A percentile compares a stretch with the other conserved stretches of the same genome.
phyloP scores from a whole-genome alignment of 768 basidiomycete genomes.

The Porphyrellus cyaneotinctus region DNA sequence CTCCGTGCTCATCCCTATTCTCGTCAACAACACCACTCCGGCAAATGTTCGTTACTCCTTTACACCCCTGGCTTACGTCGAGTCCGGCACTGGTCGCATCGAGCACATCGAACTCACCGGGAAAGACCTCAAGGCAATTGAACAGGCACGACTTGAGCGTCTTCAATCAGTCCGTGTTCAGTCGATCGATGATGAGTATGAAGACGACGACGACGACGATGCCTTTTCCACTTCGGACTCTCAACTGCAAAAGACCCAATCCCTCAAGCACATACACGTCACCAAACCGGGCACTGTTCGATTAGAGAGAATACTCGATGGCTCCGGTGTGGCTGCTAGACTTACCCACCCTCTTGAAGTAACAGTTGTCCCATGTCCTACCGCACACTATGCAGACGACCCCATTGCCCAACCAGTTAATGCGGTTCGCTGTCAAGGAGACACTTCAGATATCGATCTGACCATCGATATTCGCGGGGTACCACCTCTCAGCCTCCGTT shows the following conservation, averaged over 20 bases:
- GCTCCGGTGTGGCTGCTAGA: conserved; percentile 67
- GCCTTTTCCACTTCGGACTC: conserved; percentile 35
- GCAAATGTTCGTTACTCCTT: conserved; percentile 68
- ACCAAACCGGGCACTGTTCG: conserved; percentile 70
- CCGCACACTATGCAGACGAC: conserved; percentile 55
- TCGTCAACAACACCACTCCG: conserved; percentile 88
- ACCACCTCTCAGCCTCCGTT: conserved; percentile 72
- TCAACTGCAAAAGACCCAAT: conserved; percentile 69
- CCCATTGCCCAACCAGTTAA: conserved; percentile 34
- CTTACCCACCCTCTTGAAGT: conserved; percentile 61
- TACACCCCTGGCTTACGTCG: conserved; percentile 55
- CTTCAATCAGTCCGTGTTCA: conserved; percentile 44
- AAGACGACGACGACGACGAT: conserved; percentile 52
- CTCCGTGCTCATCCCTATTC: conserved; percentile 69
- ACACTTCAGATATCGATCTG: conserved; percentile 52
- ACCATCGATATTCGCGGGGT: conserved; percentile 67
- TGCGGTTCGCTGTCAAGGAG: conserved; percentile 65
- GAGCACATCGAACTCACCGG: conserved; percentile 53
- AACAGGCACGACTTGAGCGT: conserved; percentile 51
- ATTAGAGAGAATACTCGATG: conserved; percentile 70
- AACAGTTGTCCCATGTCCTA: conserved; percentile 78
- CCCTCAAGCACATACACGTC: conserved; percentile 66
- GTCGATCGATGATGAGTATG: conserved; percentile 61
- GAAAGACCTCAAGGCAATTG: conserved; percentile 66
- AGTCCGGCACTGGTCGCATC: conserved; percentile 40